A percentile compares a stretch with the other conserved stretches of the same genome.
phyloP scores from a whole-genome alignment of 1,284 basidiomycete genomes.

The Malassezia pachydermatis region DNA sequence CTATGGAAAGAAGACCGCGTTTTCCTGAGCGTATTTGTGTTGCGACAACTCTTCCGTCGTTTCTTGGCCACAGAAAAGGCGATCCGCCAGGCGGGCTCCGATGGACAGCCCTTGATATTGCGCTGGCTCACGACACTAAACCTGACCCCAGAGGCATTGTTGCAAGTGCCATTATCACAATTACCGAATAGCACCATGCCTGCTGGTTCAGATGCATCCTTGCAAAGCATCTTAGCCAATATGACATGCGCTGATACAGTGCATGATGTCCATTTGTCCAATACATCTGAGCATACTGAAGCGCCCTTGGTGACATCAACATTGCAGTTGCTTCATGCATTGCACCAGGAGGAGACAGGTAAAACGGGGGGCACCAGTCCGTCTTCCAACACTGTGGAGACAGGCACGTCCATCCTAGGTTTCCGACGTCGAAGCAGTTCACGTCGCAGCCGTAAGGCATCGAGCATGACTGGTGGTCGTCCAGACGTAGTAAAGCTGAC shows the following conservation, averaged over 20 bases:
- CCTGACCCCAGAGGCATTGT: not conserved
- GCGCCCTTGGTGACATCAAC: not conserved
- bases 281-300: too few species aligned
- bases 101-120: not conserved
- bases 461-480: too few species aligned
- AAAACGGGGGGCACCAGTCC: too few species aligned
- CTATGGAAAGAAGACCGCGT: conserved; percentile 10
- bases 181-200: not conserved
- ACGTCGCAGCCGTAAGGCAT: too few species aligned
- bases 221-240: not conserved
- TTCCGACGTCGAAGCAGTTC: too few species aligned
- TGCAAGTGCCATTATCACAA: conserved; percentile 5
- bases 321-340: conserved; percentile 1
- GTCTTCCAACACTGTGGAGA: too few species aligned
- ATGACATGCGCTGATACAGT: not conserved
- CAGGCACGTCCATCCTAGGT: too few species aligned
- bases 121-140: not conserved
- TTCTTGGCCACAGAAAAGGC: conserved; percentile 34
- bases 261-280: not conserved
- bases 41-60: conserved; percentile 44
- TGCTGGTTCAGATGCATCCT: not conserved
- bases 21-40: conserved; percentile 36
- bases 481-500: too few species aligned
- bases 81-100: conserved; percentile 16
- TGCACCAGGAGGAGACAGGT: too few species aligned